These are phyloP conservation scores for Aegilops longissima DNA, from an alignment of 176 grass and related monocot genomes.

Conservation along the genomic window DNA sequence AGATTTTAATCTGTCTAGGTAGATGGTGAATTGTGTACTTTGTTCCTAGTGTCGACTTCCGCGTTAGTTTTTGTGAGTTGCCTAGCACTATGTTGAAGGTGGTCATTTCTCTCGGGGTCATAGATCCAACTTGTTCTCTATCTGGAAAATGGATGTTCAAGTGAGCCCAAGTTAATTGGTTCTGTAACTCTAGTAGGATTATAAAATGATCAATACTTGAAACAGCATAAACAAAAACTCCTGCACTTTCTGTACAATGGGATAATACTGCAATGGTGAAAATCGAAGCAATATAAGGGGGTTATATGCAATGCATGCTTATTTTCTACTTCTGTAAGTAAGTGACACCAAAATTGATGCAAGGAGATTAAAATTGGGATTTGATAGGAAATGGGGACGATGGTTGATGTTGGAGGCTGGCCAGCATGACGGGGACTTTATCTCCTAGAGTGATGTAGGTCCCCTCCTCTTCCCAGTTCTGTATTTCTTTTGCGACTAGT, in stretches of 20 bases:
- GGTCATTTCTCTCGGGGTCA: neutral
- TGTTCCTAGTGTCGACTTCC: neutral
- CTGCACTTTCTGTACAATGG: neutral
- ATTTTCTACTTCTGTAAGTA: neutral
- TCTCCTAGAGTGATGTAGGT: conserved; percentile 79
- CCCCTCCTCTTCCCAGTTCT: conserved; percentile 40
- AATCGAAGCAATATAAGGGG: neutral
- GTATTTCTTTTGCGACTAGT: conserved; percentile 5
- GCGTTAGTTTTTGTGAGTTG: neutral
- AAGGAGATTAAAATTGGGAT: conserved; percentile 72
- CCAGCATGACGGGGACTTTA: conserved; percentile 51
- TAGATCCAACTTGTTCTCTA: neutral
- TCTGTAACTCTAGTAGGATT: neutral
- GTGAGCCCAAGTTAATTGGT: neutral
- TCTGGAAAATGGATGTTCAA: neutral
- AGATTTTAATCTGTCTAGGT: neutral
- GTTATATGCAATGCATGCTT: neutral
- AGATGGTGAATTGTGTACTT: neutral
- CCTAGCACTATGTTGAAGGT: neutral
- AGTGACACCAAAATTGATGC: neutral
- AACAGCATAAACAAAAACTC: neutral
- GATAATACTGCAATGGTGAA: neutral
- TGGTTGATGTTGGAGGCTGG: conserved; percentile 81
- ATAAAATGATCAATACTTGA: neutral
- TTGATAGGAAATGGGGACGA: conserved; percentile 96